Conservation (phyloP, 352 stramenopile genomes). For the Globisporangium spinosum region DNA sequence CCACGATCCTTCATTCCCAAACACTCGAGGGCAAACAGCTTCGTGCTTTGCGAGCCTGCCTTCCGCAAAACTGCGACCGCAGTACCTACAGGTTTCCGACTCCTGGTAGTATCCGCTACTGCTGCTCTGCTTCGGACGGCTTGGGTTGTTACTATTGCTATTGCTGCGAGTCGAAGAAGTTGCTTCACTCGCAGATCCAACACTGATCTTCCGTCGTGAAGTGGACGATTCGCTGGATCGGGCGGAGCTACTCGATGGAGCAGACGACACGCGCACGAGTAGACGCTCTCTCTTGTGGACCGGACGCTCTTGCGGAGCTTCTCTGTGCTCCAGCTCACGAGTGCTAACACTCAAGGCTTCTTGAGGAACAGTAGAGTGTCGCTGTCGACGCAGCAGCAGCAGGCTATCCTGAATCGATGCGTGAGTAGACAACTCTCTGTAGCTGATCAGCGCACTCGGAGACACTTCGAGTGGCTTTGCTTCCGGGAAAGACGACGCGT, state of each 20-base stretch:
- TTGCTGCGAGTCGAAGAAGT: conserved; percentile 2
- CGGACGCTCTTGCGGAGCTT: not conserved
- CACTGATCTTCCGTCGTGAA: conserved; percentile 7
- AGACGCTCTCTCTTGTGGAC: not conserved
- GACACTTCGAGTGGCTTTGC: conserved; percentile 29
- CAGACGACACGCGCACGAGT: conserved; percentile 1
- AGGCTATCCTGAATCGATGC: conserved; percentile 46
- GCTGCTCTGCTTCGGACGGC: not conserved
- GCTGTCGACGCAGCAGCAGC: conserved; percentile 31
- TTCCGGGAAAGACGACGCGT: conserved; percentile 63
- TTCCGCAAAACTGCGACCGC: conserved; percentile 73
- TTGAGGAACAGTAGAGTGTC: conserved; percentile 1
- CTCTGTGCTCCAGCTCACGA: not conserved
- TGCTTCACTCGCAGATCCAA: conserved; percentile 5
- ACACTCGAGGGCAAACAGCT: conserved; percentile 71
- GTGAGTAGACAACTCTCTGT: conserved; percentile 4
- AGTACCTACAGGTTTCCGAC: conserved; percentile 75
- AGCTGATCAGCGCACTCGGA: conserved; percentile 15
- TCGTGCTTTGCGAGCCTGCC: conserved; percentile 79
- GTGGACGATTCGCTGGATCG: conserved; percentile 11
- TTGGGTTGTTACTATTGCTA: conserved; percentile 1
- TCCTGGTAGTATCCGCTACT: conserved; percentile 19
- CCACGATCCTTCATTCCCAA: conserved; percentile 72
- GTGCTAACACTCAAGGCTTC: not conserved
- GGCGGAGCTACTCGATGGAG: not conserved